Conservation (phyloP, 768 basidiomycete genomes). For the Tricholoma sp. region DNA sequence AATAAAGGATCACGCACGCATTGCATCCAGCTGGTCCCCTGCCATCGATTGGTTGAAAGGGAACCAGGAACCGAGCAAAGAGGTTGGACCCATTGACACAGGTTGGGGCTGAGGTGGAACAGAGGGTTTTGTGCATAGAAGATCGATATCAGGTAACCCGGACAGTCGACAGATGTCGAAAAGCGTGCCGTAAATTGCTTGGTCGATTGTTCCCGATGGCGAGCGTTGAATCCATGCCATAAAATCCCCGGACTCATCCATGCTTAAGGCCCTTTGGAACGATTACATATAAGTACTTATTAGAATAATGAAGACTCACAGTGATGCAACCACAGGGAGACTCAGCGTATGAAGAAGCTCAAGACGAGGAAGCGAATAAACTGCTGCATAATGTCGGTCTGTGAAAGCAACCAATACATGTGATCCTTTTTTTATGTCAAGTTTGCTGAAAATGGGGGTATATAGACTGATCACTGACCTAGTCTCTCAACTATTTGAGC, state of each 20-base stretch:
- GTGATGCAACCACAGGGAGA: constrained; percentile 26
- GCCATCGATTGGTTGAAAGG: constrained; percentile 43
- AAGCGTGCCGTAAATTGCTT: constrained; percentile 49
- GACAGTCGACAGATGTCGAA: constrained; percentile 53
- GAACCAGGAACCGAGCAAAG: constrained; percentile 50
- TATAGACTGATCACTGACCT: constrained; percentile 35
- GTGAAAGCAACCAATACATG: constrained; percentile 55
- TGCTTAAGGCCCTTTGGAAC: constrained; percentile 9
- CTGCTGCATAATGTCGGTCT: constrained; percentile 39
- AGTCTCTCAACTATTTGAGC: constrained; percentile 56
- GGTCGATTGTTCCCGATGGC: constrained; percentile 27
- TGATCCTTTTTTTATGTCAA: constrained; percentile 29
- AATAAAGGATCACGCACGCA: constrained; percentile 37
- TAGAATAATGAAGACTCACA: constrained; percentile 23
- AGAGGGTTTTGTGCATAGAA: constrained; percentile 33
- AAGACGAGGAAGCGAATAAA: constrained; percentile 62
- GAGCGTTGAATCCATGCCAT: constrained; percentile 37
- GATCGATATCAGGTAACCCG: constrained; percentile 46
- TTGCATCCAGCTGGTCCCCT: constrained; percentile 54
- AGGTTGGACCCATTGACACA: constrained; percentile 52
- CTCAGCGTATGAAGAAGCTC: constrained; percentile 47
- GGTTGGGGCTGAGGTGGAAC: constrained; percentile 60
- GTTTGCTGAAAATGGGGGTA: background rate
- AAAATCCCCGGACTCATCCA: constrained; percentile 44
- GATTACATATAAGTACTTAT: background rate